Evolutionary conservation across 805 yeast species (phyloP), one percentile per base, ranked within the genome.

Genomic region (Lipomyces chichibuensis): DNA sequence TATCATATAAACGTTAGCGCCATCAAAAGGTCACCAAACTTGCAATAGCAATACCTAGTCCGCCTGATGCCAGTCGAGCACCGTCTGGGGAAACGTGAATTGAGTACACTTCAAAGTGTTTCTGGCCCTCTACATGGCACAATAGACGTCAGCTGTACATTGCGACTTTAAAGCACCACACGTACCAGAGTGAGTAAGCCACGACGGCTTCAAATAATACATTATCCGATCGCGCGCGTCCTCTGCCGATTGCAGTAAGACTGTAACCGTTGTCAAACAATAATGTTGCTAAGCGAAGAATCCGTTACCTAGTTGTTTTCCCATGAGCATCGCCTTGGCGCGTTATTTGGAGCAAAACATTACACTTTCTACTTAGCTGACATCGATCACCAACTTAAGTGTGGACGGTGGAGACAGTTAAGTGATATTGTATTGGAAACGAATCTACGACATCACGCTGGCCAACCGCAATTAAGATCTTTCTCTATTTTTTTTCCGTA

Each of bases 31-130:
- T n/a, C 9, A n/a, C 49, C 9, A 37, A 57, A 33, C 7, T n/a
- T 20, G 33, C 9, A 43, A 14, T 25, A 39, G 33, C 39, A 72
- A 7, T 63, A 75, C 78, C 78, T 55, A 77, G 79, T 0, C 98
- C 99, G 20, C 98, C 99, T 0, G 98, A 88, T 0, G 98, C 99
- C 32, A 94, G 77, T 64, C 97, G 80, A 58, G 87, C 77, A 0
- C 97, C 97, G 78, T 92, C 96, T 0, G 91, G 86, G 69, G 91
- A 88, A 2, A 91, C 88, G 64, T 87, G 87, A 4, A 93, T 84
- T 0, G 98, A 87, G 75, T 92, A 95, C 17, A 96, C 89, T 75
- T 94, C 98, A 74, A 88, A 87, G 71, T 85, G 86, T 67, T 91
- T 84, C 72, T 87, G 87, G 74, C 92, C 97, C 76, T 92, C 98